Base-by-base conservation (phyloP, 805 yeast genomes). In the Ogataea corticis region DNA sequence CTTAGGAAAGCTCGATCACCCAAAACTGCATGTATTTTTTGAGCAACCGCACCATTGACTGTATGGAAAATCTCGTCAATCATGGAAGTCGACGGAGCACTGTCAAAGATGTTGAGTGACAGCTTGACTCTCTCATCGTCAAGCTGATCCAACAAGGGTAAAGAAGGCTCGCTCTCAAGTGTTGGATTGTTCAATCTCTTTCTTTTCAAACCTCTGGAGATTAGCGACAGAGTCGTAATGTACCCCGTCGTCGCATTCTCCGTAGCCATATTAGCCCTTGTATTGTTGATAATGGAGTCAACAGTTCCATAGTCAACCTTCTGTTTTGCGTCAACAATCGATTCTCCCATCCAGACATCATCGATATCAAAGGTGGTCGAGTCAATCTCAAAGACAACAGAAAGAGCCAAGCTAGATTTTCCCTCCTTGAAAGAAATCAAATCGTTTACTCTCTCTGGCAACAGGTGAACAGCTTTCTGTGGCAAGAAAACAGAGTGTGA, bases 401-500 rank as follows among this genome's bases (percentile, higher is more conserved):
- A 83, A 9, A 94, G 51, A 0, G 96, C 81, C 35, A 90, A 79
- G 27, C 81, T 75, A 46, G 73, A 70, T 46, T 77, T 78, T 46
- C 77, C 80, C 40, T 77, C 83, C 28, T 73, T 73, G 60, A 91
- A 82, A 2, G 89, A 82, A 31, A 80, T 67, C 18, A 76, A 56
- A 6, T 80, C 77, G 56, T 79, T 80, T 18, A 92, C 72, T 37
- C 77, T 75, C 35, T 70, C 69, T 7, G 97, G 96, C 54, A 84
- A 76, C 55, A 90, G 72, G 48, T 83, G 79, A 35, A 82, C 77
- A 23, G 76, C 72, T 49, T 77, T 78, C 62, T 91, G 96, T 12
- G 95, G 94, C 64, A 91, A 75, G 59, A 83, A 86, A 3, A 92
- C 97, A 7, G 96, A 82, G 3, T 92, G 80, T 1, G 95, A 89